Base-by-base conservation (phyloP, 495 filamentous ascomycete genomes). In the Darksidea phi region DNA sequence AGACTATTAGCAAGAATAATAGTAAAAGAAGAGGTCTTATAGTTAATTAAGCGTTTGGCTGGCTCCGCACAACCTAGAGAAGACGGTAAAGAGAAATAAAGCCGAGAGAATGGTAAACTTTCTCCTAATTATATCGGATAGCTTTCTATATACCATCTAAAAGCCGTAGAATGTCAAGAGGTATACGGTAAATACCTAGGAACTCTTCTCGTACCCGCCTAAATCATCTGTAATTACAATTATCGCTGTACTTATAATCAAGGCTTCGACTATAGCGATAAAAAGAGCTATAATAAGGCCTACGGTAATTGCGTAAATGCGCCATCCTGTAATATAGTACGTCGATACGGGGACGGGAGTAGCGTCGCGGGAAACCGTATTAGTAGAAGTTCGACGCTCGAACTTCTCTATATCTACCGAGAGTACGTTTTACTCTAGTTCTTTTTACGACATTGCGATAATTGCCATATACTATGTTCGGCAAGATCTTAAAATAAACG, bases 191-290 rank as follows among this genome's bases (percentile, higher is more conserved):
- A 59, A 49, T 6, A 59, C 13, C 55, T 25, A 50, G n/a, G 46
- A 59, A 26, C 55, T 59, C 23, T 36, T 34, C n/a, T 48, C 23
- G 43, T 48, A 59, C 7, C 46, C 55, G 10, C 55, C 47, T n/a
- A 59, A 25, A 21, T 48, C 12, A 38, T 49, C 23, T 3, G 55
- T 48, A 18, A 59, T 38, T 20, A 17, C 55, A 64, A 78, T 80
- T 79, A 84, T 64, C 8, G 84, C 66, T 59, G 85, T 86, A 17
- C 76, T 72, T 11, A 80, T 81, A 28, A 84, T 74, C 6, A 85
- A 73, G 82, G 81, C 85, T 17, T 78, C 78, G 3, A 73, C 74
- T 54, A 82, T 74, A 17, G 78, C 70, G 52, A 36, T 86, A 80
- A 41, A 86, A 78, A 46, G 85, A 78, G 21, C 78, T 77, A 23